phyloP scores from a whole-genome alignment of 202 grass and related monocot species.

The Cymbopogon flexuosus region DNA sequence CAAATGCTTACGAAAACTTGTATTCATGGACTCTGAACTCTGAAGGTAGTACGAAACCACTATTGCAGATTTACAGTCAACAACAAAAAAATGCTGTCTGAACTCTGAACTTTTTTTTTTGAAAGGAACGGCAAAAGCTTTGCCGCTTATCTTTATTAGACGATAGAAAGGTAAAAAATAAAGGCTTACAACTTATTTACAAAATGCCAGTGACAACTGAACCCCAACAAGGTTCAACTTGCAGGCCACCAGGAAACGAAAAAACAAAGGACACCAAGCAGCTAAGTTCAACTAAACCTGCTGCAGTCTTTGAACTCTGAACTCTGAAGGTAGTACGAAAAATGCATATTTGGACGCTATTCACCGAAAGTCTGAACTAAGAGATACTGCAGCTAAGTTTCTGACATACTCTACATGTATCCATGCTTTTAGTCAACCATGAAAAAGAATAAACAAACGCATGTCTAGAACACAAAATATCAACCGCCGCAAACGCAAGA shows the following conservation, averaged over 20 bases:
- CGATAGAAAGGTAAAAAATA: too few relatives aligned
- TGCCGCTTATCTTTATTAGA: too few relatives aligned
- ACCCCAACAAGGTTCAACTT: too few relatives aligned
- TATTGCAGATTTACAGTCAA: not conserved
- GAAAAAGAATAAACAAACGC: not conserved
- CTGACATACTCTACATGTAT: slow-evolving; percentile 23
- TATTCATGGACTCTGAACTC: too few relatives aligned
- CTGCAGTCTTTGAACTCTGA: too few relatives aligned
- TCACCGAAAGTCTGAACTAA: not conserved
- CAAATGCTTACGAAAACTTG: not conserved
- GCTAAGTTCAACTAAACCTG: too few relatives aligned
- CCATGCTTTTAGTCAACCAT: slow-evolving; percentile 40
- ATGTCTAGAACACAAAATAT: slow-evolving; percentile 4
- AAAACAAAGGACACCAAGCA: too few relatives aligned
- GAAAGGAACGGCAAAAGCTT: too few relatives aligned
- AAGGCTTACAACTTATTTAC: too few relatives aligned
- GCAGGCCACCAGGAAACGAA: too few relatives aligned
- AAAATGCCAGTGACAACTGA: too few relatives aligned
- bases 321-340: not conserved
- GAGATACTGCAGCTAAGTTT: not conserved
- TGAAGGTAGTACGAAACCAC: too few relatives aligned
- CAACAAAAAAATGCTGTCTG: not conserved
- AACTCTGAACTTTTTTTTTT: not conserved
- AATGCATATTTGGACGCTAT: not conserved
- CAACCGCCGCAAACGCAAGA: slow-evolving; percentile 37